A percentile compares a stretch with the other conserved stretches of the same genome.
Evolutionary conservation across 2,329 filamentous ascomycete genomes (phyloP).

Genomic region (Torrubiella hemipterigena): DNA sequence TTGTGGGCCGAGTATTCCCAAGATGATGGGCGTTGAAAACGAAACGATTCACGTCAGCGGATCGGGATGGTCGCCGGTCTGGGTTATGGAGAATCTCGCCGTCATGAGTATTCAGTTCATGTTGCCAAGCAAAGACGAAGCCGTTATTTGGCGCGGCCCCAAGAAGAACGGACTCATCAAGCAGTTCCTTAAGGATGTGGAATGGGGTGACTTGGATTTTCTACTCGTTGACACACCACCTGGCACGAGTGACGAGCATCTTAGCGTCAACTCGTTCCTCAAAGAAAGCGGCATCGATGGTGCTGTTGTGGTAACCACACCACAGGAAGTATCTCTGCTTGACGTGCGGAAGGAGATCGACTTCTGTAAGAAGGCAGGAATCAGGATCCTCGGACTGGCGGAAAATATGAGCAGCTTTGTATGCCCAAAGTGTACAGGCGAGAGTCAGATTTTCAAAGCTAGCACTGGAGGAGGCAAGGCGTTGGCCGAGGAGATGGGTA

Average conservation of each 20-base stretch:
- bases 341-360: conserved; percentile 97
- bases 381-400: conserved; percentile 75
- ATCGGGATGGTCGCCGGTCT: conserved; percentile 87
- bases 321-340: conserved; percentile 83
- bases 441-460: conserved; percentile 76
- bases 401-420: conserved; percentile 99
- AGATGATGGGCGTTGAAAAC: conserved; percentile 95
- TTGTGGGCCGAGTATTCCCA: conserved; percentile 89
- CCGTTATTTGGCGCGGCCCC: conserved; percentile 91
- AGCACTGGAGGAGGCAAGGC: conserved; percentile 78
- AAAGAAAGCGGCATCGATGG: conserved; percentile 89
- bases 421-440: conserved; percentile 78
- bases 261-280: conserved; percentile 84
- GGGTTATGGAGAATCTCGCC: conserved; percentile 85
- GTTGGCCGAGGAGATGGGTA: conserved; percentile 73
- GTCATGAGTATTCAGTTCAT: conserved; percentile 99
- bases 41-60: conserved; percentile 89
- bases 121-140: conserved; percentile 86
- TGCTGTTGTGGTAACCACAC: conserved; percentile 85
- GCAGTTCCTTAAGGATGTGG: conserved; percentile 93
- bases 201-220: conserved; percentile 93
- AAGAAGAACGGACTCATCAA: conserved; percentile 99
- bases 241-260: conserved; percentile 88
- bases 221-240: conserved; percentile 91
- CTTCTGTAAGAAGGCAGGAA: conserved; percentile 91